A percentile compares a stretch with the other conserved stretches of the same genome.
Conservation (phyloP, 192 early-diverging fungal species). For the Umbelopsis sp. region DNA sequence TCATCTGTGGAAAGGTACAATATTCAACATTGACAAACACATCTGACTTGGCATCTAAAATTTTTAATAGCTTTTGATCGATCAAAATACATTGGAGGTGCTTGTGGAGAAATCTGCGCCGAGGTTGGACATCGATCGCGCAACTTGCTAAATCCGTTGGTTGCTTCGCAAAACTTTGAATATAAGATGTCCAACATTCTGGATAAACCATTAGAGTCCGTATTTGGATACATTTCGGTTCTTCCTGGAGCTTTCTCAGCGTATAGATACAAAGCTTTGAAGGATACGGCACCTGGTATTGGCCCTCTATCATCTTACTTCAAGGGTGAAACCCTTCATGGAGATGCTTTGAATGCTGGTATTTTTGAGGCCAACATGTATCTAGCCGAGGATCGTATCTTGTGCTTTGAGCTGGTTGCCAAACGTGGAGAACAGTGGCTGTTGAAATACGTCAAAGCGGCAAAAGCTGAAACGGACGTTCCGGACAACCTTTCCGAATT, state of each 20-base stretch:
- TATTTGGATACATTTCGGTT: constrained; percentile 13
- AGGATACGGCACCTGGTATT: constrained; percentile 60
- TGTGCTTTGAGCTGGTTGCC: constrained; percentile 91
- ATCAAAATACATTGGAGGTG: constrained; percentile 80
- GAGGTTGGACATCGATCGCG: constrained; percentile 75
- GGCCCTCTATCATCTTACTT: constrained; percentile 85
- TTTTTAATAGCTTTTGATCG: constrained; percentile 64
- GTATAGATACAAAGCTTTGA: constrained; percentile 84
- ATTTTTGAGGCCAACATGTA: constrained; percentile 94
- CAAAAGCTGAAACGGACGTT: constrained; percentile 91
- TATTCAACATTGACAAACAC: background rate
- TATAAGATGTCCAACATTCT: constrained; percentile 98
- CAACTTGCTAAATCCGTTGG: constrained; percentile 81
- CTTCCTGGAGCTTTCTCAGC: constrained; percentile 80
- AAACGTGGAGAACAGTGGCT: constrained; percentile 79
- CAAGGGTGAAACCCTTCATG: constrained; percentile 85
- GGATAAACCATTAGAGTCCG: constrained; percentile 87
- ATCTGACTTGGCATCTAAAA: background rate
- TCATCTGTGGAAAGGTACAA: constrained; percentile 79
- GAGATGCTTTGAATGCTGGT: constrained; percentile 52
- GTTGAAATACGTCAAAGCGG: constrained; percentile 84
- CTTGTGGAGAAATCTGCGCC: constrained; percentile 91
- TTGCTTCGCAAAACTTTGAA: constrained; percentile 96
- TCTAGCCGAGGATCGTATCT: constrained; percentile 86
- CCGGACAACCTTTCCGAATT: constrained; percentile 85